Evolutionary conservation across 768 basidiomycete species (phyloP).

Genomic region (Podaxis mareebaensis): DNA sequence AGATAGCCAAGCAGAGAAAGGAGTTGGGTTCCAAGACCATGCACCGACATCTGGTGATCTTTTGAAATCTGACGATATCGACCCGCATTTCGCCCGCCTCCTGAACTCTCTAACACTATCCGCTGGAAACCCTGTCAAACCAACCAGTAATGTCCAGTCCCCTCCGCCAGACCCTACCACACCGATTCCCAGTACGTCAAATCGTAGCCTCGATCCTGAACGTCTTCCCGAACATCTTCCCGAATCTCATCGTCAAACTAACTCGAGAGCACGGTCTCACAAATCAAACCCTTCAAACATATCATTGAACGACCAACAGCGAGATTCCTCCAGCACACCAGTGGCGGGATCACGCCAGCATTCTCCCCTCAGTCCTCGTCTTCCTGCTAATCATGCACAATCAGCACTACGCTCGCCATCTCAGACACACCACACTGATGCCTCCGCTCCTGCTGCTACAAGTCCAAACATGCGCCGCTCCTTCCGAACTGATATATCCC

Average conservation of each 20-base stretch:
- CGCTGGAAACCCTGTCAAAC: slow-evolving; percentile 22
- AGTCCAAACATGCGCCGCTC: slow-evolving; percentile 1
- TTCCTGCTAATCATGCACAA: not conserved
- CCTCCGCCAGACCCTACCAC: slow-evolving; percentile 8
- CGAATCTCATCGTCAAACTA: not conserved
- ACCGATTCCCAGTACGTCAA: slow-evolving; percentile 4
- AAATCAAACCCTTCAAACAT: not conserved
- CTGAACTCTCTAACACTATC: slow-evolving; percentile 65
- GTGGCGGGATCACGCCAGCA: not conserved
- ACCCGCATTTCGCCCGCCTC: slow-evolving; percentile 73
- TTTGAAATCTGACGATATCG: slow-evolving; percentile 31
- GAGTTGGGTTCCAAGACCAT: slow-evolving; percentile 65
- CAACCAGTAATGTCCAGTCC: slow-evolving; percentile 5
- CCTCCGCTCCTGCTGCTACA: not conserved
- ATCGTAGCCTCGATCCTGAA: slow-evolving; percentile 7
- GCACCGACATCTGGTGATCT: slow-evolving; percentile 38
- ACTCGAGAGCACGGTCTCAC: not conserved
- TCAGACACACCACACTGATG: not conserved
- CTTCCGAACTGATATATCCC: slow-evolving; percentile 58
- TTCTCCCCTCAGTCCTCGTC: not conserved
- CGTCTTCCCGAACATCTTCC: not conserved
- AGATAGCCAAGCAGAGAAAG: slow-evolving; percentile 36
- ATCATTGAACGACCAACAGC: not conserved
- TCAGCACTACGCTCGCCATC: not conserved
- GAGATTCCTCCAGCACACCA: slow-evolving; percentile 11